Percentiles rank a stretch among this genome's conserved stretches.
These are phyloP conservation scores for Talaromyces funiculosus DNA, from an alignment of 2,329 filamentous ascomycete genomes.

Conservation along the genomic window DNA sequence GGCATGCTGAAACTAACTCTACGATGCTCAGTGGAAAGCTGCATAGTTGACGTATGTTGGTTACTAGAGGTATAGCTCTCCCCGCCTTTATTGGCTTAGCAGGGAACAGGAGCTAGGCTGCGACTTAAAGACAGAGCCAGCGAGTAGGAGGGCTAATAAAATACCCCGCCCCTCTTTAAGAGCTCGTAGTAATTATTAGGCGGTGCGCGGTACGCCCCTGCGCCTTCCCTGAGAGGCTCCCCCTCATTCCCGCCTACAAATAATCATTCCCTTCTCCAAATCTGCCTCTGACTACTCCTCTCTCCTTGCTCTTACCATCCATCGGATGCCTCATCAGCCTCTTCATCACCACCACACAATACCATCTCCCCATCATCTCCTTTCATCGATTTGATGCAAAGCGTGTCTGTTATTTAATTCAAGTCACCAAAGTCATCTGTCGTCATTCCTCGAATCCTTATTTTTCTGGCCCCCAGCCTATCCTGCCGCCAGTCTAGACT, in stretches of 20 bases:
- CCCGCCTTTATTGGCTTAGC: background rate
- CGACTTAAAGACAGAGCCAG: background rate
- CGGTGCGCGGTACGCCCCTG: no score
- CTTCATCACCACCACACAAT: background rate
- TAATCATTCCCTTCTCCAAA: constrained; percentile 2
- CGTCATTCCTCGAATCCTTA: background rate
- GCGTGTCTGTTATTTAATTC: background rate
- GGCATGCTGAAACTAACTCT: no score
- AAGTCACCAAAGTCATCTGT: background rate
- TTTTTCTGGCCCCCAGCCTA: constrained; percentile 1
- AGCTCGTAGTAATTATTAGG: no score
- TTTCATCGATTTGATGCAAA: background rate
- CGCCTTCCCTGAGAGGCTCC: background rate
- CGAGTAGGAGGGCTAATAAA: background rate
- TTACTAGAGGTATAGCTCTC: constrained; percentile 8
- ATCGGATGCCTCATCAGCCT: background rate
- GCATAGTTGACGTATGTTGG: background rate
- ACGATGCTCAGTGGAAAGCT: background rate
- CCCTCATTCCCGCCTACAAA: background rate
- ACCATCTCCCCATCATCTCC: background rate
- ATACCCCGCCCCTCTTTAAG: background rate
- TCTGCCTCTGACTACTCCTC: background rate
- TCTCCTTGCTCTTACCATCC: background rate
- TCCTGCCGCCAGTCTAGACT: background rate
- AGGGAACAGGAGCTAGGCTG: background rate